phyloP scores from a whole-genome alignment of 129 eudicot genomes.

The Calendula officinalis region DNA sequence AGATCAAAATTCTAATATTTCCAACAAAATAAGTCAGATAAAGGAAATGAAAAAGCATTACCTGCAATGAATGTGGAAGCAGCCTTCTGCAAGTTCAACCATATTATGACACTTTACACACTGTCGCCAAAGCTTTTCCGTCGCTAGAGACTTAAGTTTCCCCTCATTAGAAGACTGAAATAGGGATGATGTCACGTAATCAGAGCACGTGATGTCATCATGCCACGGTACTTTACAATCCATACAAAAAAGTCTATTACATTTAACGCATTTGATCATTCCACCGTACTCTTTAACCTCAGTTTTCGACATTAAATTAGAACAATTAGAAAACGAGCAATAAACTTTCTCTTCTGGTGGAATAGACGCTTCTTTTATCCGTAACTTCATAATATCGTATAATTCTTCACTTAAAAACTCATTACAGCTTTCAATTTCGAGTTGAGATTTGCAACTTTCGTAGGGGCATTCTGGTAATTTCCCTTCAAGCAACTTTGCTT shows the following conservation, averaged over 20 bases:
- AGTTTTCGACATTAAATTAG: slow-evolving; percentile 50
- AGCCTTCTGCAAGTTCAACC: slow-evolving; percentile 54
- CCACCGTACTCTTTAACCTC: slow-evolving; percentile 35
- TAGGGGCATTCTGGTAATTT: slow-evolving; percentile 59
- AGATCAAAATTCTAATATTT: too few species aligned
- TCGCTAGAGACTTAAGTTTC: slow-evolving; percentile 43
- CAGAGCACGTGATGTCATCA: slow-evolving; percentile 35
- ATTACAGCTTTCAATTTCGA: slow-evolving; percentile 44
- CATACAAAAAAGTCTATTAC: slow-evolving; percentile 51
- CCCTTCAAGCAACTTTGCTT: slow-evolving; percentile 49
- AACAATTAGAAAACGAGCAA: slow-evolving; percentile 62
- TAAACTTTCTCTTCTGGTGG: slow-evolving; percentile 49
- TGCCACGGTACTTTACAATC: slow-evolving; percentile 73
- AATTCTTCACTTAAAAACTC: slow-evolving; percentile 39
- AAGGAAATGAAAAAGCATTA: slow-evolving; percentile 21
- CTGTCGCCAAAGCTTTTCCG: slow-evolving; percentile 46
- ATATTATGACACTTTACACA: slow-evolving; percentile 50
- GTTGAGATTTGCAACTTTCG: slow-evolving; percentile 44
- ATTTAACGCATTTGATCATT: slow-evolving; percentile 41
- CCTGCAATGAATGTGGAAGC: slow-evolving; percentile 67
- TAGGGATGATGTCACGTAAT: slow-evolving; percentile 31
- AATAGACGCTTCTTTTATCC: slow-evolving; percentile 64
- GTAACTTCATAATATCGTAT: slow-evolving; percentile 48
- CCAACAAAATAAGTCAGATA: neutral
- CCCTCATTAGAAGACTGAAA: slow-evolving; percentile 41